Percentiles rank a stretch among this genome's conserved stretches.
phyloP scores from a whole-genome alignment of 2,329 filamentous ascomycete species.

The Colletotrichum kahawae region DNA sequence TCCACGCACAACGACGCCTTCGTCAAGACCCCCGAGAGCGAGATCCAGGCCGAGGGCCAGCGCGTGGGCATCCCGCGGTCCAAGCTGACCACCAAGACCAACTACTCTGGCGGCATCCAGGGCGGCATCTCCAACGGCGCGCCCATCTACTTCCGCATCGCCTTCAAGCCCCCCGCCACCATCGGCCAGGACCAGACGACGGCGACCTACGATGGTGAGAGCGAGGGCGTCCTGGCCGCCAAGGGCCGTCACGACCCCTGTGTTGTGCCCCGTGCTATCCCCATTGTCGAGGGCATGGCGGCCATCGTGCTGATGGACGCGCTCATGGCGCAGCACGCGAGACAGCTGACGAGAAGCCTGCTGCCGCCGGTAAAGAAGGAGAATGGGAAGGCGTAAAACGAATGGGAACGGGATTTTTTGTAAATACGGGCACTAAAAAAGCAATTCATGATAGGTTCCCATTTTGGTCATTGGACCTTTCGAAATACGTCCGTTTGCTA shows the following conservation, averaged over 20 bases:
- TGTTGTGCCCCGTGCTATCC: conserved; percentile 86
- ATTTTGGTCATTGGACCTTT: not conserved
- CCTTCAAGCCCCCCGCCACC: conserved; percentile 93
- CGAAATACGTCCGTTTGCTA: not conserved
- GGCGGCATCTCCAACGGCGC: conserved; percentile 95
- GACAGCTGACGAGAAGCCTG: conserved; percentile 35
- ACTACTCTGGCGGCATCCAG: conserved; percentile 94
- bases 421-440: conserved; percentile 18
- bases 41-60: conserved; percentile 36
- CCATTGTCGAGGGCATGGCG: conserved; percentile 92
- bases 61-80: conserved; percentile 55
- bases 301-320: conserved; percentile 87
- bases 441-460: conserved; percentile 12
- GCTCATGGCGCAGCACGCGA: conserved; percentile 78
- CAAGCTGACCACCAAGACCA: conserved; percentile 83
- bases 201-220: conserved; percentile 74
- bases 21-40: conserved; percentile 56
- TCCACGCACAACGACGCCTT: conserved; percentile 94
- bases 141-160: conserved; percentile 91
- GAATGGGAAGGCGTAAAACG: not conserved
- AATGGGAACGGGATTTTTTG: not conserved
- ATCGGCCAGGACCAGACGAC: conserved; percentile 90
- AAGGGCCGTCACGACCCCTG: conserved; percentile 96
- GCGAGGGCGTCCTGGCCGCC: conserved; percentile 79
- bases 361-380: conserved; percentile 19